A percentile compares a stretch with the other conserved stretches of the same genome.
Conservation (phyloP, 2,329 filamentous ascomycete species). For the Coniochaeta sp. region DNA sequence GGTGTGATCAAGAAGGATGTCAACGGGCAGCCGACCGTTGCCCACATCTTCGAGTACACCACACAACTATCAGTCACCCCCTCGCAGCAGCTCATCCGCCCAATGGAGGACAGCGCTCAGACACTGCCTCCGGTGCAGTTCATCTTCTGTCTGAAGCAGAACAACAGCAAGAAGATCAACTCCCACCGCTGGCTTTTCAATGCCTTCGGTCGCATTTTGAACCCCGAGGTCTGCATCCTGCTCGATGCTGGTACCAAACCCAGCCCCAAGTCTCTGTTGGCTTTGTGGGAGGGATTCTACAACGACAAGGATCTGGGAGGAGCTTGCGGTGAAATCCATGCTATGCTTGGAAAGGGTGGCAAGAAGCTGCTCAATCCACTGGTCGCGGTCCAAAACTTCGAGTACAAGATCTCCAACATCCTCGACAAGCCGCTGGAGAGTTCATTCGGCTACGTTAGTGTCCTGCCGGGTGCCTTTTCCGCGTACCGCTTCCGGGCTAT, state of each 20-base stretch:
- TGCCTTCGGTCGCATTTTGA: slow-evolving; percentile 91
- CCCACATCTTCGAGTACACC: slow-evolving; percentile 98
- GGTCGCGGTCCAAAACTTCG: slow-evolving; percentile 95
- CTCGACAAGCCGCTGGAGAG: slow-evolving; percentile 96
- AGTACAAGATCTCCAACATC: slow-evolving; percentile 99
- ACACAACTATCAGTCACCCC: slow-evolving; percentile 94
- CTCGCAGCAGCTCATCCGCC: slow-evolving; percentile 94
- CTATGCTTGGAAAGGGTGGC: slow-evolving; percentile 88
- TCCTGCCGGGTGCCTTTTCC: slow-evolving; percentile 97
- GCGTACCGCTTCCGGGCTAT: slow-evolving; percentile 97
- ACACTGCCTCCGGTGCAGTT: slow-evolving; percentile 95
- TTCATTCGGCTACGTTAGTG: slow-evolving; percentile 95
- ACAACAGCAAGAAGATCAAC: slow-evolving; percentile 99
- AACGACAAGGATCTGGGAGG: slow-evolving; percentile 99
- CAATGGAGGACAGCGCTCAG: slow-evolving; percentile 72
- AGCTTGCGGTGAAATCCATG: slow-evolving; percentile 98
- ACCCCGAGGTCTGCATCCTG: slow-evolving; percentile 93
- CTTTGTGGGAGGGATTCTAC: slow-evolving; percentile 97
- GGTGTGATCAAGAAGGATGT: slow-evolving; percentile 99
- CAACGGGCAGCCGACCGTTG: slow-evolving; percentile 91
- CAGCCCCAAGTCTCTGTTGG: slow-evolving; percentile 79
- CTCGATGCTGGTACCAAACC: slow-evolving; percentile 98
- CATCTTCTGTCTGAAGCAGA: slow-evolving; percentile 98
- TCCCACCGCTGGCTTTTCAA: slow-evolving; percentile 99
- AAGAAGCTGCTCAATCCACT: slow-evolving; percentile 93